Conservation (phyloP, 2,329 filamentous ascomycete species). For the Cryoendolithus antarcticus region DNA sequence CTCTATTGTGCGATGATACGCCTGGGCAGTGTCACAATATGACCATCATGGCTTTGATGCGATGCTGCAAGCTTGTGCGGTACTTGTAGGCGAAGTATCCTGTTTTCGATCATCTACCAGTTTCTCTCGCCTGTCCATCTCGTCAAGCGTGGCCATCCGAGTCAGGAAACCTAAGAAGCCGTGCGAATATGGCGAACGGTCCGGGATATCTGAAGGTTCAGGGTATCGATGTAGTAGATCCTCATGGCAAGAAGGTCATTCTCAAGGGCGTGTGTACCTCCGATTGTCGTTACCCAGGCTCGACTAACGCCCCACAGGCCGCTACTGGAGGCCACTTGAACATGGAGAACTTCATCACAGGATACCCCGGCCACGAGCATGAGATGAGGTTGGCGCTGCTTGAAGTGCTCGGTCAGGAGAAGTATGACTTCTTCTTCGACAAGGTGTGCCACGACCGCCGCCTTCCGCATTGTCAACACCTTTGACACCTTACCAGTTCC, state of each 20-base stretch:
- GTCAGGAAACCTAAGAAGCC: no score
- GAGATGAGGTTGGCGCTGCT: slow-evolving; percentile 43
- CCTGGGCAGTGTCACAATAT: no score
- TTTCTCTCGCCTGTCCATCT: no score
- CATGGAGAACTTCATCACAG: slow-evolving; percentile 49
- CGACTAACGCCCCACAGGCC: not conserved
- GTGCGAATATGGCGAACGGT: slow-evolving; percentile 6
- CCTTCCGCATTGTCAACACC: not conserved
- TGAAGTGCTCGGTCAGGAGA: slow-evolving; percentile 42
- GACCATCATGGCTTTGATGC: no score
- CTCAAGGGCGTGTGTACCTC: slow-evolving; percentile 31
- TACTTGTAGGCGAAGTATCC: no score
- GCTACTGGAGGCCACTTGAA: slow-evolving; percentile 14
- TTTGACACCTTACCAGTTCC: slow-evolving; percentile 25
- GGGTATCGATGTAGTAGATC: slow-evolving; percentile 34
- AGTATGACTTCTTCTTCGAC: slow-evolving; percentile 49
- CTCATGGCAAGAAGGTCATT: slow-evolving; percentile 31
- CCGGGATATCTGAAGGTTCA: slow-evolving; percentile 28
- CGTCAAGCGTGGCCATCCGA: no score
- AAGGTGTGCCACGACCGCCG: slow-evolving; percentile 14
- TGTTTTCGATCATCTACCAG: no score
- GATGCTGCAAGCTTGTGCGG: no score
- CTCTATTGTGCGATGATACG: no score
- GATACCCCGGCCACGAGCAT: slow-evolving; percentile 47
- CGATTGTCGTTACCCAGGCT: slow-evolving; percentile 22